Evolutionary conservation across 1,139 yeast species (phyloP).

Genomic region (Pichia sp.): DNA sequence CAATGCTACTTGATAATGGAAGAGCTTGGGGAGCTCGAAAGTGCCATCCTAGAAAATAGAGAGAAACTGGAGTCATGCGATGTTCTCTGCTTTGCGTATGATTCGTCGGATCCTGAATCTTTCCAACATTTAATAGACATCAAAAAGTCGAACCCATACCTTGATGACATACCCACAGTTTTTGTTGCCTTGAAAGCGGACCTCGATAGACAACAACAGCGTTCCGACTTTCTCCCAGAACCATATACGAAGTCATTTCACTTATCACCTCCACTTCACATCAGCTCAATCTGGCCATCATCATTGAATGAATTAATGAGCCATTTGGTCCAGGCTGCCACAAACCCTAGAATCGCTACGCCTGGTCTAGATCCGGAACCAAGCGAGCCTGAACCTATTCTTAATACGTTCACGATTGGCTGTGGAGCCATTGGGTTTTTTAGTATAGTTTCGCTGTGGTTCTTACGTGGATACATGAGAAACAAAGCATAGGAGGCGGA

Average conservation of each 20-base stretch:
- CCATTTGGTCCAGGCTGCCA: constrained; percentile 85
- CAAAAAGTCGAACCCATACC: constrained; percentile 46
- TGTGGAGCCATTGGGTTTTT: constrained; percentile 63
- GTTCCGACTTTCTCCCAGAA: constrained; percentile 83
- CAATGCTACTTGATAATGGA: constrained; percentile 88
- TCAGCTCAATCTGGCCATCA: constrained; percentile 83
- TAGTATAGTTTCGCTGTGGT: constrained; percentile 53
- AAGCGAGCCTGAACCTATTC: constrained; percentile 36
- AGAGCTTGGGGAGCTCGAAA: constrained; percentile 82
- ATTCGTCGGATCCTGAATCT: constrained; percentile 92
- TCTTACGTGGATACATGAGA: constrained; percentile 46
- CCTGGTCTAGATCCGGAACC: constrained; percentile 74
- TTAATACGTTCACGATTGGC: constrained; percentile 49
- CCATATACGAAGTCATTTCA: constrained; percentile 62
- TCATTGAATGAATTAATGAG: constrained; percentile 80
- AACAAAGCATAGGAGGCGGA: too few species aligned
- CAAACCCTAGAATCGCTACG: constrained; percentile 68
- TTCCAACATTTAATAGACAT: constrained; percentile 75
- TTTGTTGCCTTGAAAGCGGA: constrained; percentile 94
- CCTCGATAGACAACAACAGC: constrained; percentile 87
- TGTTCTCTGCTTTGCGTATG: constrained; percentile 82
- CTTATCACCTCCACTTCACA: constrained; percentile 76
- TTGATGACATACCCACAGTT: constrained; percentile 72
- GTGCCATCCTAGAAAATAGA: constrained; percentile 69
- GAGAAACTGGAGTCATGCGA: constrained; percentile 79